Conservation (phyloP, 192 early-diverging fungal species). For the Coemansia sp. region DNA sequence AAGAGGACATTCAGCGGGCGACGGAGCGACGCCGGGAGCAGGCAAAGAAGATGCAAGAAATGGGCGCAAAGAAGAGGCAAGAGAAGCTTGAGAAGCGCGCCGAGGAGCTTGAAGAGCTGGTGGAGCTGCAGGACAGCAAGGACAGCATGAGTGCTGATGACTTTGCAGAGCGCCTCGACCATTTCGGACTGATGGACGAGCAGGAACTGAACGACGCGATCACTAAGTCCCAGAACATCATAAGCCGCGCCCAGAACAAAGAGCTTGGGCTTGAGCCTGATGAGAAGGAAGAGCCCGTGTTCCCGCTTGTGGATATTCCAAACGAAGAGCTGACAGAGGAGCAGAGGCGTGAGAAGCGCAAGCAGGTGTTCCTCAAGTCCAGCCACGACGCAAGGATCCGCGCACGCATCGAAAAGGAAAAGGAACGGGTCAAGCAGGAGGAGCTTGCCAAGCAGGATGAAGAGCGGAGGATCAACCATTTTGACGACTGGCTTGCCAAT, state of each 20-base stretch:
- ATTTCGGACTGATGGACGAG: slow-evolving; percentile 65
- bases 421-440: slow-evolving; percentile 54
- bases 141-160: slow-evolving; percentile 18
- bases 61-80: slow-evolving; percentile 75
- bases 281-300: slow-evolving; percentile 75
- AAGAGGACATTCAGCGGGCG: slow-evolving; percentile 70
- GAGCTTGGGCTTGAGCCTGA: slow-evolving; percentile 78
- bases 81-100: slow-evolving; percentile 79
- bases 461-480: slow-evolving; percentile 65
- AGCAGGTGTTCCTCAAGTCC: slow-evolving; percentile 76
- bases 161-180: slow-evolving; percentile 56
- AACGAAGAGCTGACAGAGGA: slow-evolving; percentile 77
- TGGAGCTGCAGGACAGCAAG: slow-evolving; percentile 31
- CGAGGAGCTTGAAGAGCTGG: slow-evolving; percentile 59
- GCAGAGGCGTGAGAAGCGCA: slow-evolving; percentile 81
- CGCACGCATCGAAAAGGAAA: slow-evolving; percentile 70
- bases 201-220: slow-evolving; percentile 74
- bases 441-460: slow-evolving; percentile 70
- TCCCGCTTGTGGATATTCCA: slow-evolving; percentile 73
- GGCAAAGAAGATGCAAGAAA: slow-evolving; percentile 72
- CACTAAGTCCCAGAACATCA: slow-evolving; percentile 63
- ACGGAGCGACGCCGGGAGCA: slow-evolving; percentile 72
- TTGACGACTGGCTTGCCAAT: slow-evolving; percentile 72
- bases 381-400: slow-evolving; percentile 75
- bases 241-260: slow-evolving; percentile 74